Base-by-base conservation (phyloP, 192 early-diverging fungal species). In the Radiomyces spectabilis region DNA sequence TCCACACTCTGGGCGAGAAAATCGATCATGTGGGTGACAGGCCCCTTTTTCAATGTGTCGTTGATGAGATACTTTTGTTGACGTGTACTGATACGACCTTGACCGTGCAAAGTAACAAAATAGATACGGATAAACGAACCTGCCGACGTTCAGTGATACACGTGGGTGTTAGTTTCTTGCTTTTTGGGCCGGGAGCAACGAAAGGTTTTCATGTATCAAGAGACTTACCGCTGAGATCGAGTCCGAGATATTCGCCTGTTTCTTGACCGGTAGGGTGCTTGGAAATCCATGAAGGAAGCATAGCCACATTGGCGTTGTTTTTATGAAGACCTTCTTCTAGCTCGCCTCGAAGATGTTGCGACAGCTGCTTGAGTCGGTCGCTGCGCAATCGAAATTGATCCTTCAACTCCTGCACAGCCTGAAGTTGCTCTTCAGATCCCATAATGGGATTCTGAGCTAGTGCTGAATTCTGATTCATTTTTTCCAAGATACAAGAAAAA, bases 1-100 rank as follows among this genome's bases (percentile, higher is more conserved):
- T 81, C 82, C 32, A 96, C 83, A 46, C 81, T 86, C 13, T 90
- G 85, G 30, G 91, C 95, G 56, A 98, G 81, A 66, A 87, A 94
- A 62, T 93, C 93, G 58, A 77, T 66, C 49, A 84, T 59, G 5
- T 54, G 33, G 38, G 38, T 58, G 16, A 72, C 65, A 1, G 51
- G 21, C 7, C 46, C 42, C 27, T 26, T 51, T 59, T 79, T 81
- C 41, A 76, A 57, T 21, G 68, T 61, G 27, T 75, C 71, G 31
- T 65, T 70, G 46, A 81, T 73, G 33, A 62, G 68, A 49, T 76
- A 81, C 61, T 84, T 84, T 60, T 81, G 76, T 35, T 70, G 68
- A 1, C 62, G 55, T 4, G 86, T 78, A 13, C 40, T 57, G 30
- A 78, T 63, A 15, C 71, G 71, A 19, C 74, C 78, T 31, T 68